These are phyloP conservation scores for Cynara cardunculus DNA, from an alignment of 129 eudicot species.

Conservation along the genomic window DNA sequence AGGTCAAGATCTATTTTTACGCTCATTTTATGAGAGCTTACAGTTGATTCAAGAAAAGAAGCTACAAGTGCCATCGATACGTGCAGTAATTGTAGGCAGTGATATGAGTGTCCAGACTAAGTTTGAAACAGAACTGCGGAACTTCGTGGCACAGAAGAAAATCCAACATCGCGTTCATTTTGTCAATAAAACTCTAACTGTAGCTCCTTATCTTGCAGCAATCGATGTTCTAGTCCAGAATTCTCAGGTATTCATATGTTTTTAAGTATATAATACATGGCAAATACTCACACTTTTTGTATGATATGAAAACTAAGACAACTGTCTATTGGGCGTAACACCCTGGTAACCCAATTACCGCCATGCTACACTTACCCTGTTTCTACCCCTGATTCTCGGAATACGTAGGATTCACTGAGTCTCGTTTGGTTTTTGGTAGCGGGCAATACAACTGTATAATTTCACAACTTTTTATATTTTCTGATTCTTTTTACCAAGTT, in stretches of 20 bases:
- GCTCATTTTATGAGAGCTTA: slow-evolving; percentile 66
- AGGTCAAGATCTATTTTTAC: slow-evolving; percentile 88
- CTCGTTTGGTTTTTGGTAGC: too few species aligned
- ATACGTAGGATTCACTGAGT: too few species aligned
- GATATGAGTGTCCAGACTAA: slow-evolving; percentile 76
- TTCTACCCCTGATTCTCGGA: too few species aligned
- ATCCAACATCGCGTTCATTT: slow-evolving; percentile 73
- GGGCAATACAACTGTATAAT: too few species aligned
- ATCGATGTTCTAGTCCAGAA: slow-evolving; percentile 92
- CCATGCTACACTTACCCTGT: too few species aligned
- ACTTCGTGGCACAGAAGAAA: slow-evolving; percentile 59
- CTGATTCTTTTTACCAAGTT: too few species aligned
- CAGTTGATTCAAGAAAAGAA: slow-evolving; percentile 63
- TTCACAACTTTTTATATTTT: too few species aligned
- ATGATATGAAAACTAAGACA: too few species aligned
- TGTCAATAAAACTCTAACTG: slow-evolving; percentile 80
- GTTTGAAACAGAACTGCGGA: slow-evolving; percentile 72
- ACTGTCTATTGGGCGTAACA: too few species aligned
- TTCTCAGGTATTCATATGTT: slow-evolving; percentile 55
- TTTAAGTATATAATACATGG: neutral
- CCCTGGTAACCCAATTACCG: too few species aligned
- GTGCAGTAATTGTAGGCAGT: slow-evolving; percentile 82
- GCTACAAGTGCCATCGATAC: slow-evolving; percentile 71
- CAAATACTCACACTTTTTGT: neutral
- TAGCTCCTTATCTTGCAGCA: slow-evolving; percentile 85